Conservation (phyloP, 2,329 filamentous ascomycete species). For the Fusarium tjaetaba region DNA sequence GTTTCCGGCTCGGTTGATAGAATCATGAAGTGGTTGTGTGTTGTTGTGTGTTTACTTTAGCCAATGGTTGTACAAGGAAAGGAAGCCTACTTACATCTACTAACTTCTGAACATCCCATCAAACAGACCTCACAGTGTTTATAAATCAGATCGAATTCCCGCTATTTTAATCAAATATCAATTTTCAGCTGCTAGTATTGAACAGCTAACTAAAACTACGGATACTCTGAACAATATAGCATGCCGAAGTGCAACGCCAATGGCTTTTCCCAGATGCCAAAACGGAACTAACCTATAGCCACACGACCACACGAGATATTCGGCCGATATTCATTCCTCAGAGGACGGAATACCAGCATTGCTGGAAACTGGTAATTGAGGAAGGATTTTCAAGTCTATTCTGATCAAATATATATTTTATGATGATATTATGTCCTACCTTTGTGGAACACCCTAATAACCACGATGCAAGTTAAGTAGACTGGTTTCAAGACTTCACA, state of each 20-base stretch:
- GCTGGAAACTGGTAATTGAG: not conserved
- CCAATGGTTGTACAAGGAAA: not conserved
- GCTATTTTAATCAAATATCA: accelerated
- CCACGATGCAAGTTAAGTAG: not conserved
- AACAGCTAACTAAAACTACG: not conserved
- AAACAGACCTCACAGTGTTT: not conserved
- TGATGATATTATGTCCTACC: not conserved
- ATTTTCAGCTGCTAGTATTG: too few relatives aligned
- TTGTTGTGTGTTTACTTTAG: not conserved
- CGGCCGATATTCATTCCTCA: not conserved
- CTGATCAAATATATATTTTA: too few relatives aligned
- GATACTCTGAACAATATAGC: not conserved
- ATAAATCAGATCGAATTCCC: not conserved
- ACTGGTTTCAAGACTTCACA: too few relatives aligned
- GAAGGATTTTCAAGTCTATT: not conserved
- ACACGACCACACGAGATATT: not conserved
- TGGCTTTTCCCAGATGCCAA: not conserved
- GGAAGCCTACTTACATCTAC: too few relatives aligned
- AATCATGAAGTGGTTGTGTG: not conserved
- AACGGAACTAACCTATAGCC: not conserved
- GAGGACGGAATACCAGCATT: not conserved
- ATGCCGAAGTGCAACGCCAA: not conserved
- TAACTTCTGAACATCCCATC: not conserved
- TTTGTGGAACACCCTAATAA: not conserved
- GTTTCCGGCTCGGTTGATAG: not conserved